A percentile compares a stretch with the other conserved stretches of the same genome.
These are phyloP conservation scores for Calonectria ilicicola DNA, from an alignment of 2,329 filamentous ascomycete genomes.

Conservation along the genomic window DNA sequence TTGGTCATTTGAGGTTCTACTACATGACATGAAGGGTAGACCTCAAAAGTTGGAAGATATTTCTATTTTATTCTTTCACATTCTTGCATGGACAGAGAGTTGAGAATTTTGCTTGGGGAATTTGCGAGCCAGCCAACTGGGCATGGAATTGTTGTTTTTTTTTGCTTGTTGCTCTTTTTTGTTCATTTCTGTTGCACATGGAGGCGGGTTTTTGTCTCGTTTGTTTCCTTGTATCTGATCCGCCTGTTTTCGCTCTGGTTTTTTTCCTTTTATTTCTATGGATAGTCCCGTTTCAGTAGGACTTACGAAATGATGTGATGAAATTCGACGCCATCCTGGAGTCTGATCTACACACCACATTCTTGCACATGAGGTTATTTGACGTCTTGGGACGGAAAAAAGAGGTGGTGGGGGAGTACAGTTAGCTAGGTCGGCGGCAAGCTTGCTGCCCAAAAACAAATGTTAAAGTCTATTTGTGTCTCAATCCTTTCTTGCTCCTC, in stretches of 20 bases:
- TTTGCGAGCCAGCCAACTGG: slow-evolving; percentile 31
- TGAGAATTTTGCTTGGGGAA: slow-evolving; percentile 36
- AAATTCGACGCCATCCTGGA: slow-evolving; percentile 23
- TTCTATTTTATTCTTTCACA: background rate
- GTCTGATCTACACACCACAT: slow-evolving; percentile 20
- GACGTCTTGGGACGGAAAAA: slow-evolving; percentile 5
- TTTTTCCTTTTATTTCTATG: slow-evolving; percentile 31
- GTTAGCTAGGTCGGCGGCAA: slow-evolving; percentile 13
- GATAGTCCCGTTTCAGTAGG: slow-evolving; percentile 38
- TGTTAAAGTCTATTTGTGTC: slow-evolving; percentile 21
- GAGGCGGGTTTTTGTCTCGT: slow-evolving; percentile 7
- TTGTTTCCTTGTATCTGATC: slow-evolving; percentile 3
- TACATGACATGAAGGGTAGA: slow-evolving; percentile 44
- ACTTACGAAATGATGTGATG: slow-evolving; percentile 46
- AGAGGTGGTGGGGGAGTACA: background rate
- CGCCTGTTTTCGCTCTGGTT: background rate
- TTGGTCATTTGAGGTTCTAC: slow-evolving; percentile 35
- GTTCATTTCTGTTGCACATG: background rate
- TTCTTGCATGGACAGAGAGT: slow-evolving; percentile 16
- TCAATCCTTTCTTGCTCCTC: background rate
- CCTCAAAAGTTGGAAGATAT: slow-evolving; percentile 29
- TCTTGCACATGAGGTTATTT: slow-evolving; percentile 18
- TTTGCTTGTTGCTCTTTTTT: slow-evolving; percentile 25
- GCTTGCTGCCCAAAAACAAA: slow-evolving; percentile 13
- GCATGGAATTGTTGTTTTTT: slow-evolving; percentile 24